phyloP scores from a whole-genome alignment of 2,329 filamentous ascomycete genomes.

The Paracoccidioides lutzii region DNA sequence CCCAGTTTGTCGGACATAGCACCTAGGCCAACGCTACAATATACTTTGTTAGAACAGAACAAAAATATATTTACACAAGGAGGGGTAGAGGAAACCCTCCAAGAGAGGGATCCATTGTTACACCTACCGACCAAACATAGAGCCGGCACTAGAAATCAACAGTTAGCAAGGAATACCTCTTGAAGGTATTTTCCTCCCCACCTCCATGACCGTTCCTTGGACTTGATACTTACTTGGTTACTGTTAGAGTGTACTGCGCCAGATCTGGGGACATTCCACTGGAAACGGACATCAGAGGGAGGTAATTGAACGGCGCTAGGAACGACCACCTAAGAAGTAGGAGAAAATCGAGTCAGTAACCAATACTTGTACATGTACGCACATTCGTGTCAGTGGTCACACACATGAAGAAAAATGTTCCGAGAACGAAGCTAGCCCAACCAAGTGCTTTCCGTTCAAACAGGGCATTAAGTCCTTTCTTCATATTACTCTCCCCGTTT shows the following conservation, averaged over 20 bases:
- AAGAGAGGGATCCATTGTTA: background rate
- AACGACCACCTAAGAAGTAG: slow-evolving; percentile 5
- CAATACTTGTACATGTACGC: background rate
- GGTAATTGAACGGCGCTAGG: slow-evolving; percentile 7
- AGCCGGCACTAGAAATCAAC: background rate
- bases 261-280: slow-evolving; percentile 2
- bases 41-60: background rate
- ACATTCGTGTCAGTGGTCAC: background rate
- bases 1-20: slow-evolving; percentile 4
- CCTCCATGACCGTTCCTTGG: background rate
- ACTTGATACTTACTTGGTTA: background rate
- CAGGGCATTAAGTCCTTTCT: background rate
- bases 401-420: slow-evolving; percentile 5
- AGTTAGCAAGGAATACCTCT: background rate
- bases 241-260: slow-evolving; percentile 3
- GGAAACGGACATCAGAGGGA: slow-evolving; percentile 5
- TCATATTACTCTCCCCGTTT: background rate
- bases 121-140: slow-evolving; percentile 1
- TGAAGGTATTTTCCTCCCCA: background rate
- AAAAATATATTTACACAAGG: background rate
- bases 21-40: background rate
- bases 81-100: background rate
- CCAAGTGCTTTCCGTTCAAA: background rate
- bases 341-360: background rate
- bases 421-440: background rate